These are phyloP conservation scores for Kuraishia borneana DNA, from an alignment of 805 yeast genomes.

Conservation along the genomic window DNA sequence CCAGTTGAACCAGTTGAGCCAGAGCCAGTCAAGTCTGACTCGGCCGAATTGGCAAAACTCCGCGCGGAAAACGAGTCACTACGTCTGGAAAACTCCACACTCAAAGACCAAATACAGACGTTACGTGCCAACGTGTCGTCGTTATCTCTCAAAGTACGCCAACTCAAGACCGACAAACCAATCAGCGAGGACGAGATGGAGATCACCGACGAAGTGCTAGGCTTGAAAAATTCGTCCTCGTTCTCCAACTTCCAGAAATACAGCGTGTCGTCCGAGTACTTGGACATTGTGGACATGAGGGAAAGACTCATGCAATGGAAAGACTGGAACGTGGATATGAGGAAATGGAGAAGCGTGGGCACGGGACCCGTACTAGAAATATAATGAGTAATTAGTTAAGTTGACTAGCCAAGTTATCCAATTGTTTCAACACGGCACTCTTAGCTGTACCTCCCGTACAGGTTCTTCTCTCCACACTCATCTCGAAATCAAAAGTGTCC, in stretches of 20 bases:
- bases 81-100: constrained; percentile 14
- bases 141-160: constrained; percentile 10
- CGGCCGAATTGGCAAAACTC: constrained; percentile 3
- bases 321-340: constrained; percentile 82
- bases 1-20: no score
- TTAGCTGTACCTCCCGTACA: constrained; percentile 98
- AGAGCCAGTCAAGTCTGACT: constrained; percentile 9
- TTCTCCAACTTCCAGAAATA: constrained; percentile 8
- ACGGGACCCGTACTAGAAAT: constrained; percentile 49
- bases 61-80: constrained; percentile 14
- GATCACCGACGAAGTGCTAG: constrained; percentile 1
- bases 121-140: constrained; percentile 8
- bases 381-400: constrained; percentile 9
- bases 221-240: constrained; percentile 4
- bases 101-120: constrained; percentile 26
- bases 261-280: constrained; percentile 18
- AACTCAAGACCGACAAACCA: constrained; percentile 10
- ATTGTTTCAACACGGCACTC: constrained; percentile 74
- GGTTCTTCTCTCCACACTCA: constrained; percentile 90
- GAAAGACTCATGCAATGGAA: constrained; percentile 64
- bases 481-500: constrained; percentile 84
- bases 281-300: constrained; percentile 42
- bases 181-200: constrained; percentile 14
- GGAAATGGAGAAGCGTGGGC: constrained; percentile 65
- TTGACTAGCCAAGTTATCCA: constrained; percentile 23